A percentile compares a stretch with the other conserved stretches of the same genome.
These are phyloP conservation scores for Nigrospora osmanthi DNA, from an alignment of 2,329 filamentous ascomycete genomes.

Conservation along the genomic window DNA sequence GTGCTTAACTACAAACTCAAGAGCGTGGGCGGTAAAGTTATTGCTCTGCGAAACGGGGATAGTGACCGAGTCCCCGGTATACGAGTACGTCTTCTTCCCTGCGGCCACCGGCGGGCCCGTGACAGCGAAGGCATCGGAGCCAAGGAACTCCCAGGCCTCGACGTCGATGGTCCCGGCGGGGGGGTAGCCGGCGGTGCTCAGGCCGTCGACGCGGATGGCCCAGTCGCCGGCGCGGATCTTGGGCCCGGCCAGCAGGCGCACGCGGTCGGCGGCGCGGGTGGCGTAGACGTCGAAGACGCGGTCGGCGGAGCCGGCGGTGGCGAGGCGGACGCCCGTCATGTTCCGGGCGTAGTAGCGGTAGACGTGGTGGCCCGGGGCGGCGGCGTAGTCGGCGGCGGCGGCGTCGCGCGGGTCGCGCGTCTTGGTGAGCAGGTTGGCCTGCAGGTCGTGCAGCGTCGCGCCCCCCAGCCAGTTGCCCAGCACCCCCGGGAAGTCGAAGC, in stretches of 20 bases:
- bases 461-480: conserved; percentile 4
- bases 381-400: conserved; percentile 6
- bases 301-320: conserved; percentile 25
- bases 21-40: not conserved
- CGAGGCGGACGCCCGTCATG: conserved; percentile 32
- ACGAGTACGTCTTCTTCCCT: not conserved
- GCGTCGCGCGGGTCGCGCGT: conserved; percentile 1
- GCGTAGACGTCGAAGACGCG: conserved; percentile 28
- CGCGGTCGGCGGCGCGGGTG: conserved; percentile 18
- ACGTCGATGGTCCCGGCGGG: conserved; percentile 21
- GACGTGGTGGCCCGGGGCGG: conserved; percentile 29
- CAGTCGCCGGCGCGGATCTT: conserved; percentile 21
- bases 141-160: conserved; percentile 19
- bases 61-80: not conserved
- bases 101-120: not conserved
- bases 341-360: conserved; percentile 38
- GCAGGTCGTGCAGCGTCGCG: conserved; percentile 3
- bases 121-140: conserved; percentile 5
- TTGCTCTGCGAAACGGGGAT: not conserved
- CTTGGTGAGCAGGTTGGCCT: conserved; percentile 5
- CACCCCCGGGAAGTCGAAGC: conserved; percentile 2
- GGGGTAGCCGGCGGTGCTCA: conserved; percentile 24
- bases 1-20: not conserved
- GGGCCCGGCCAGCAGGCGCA: conserved; percentile 26
- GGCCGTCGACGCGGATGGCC: conserved; percentile 22